Evolutionary conservation across 2,329 filamentous ascomycete genomes (phyloP), one percentile per base, ranked within the genome.

Genomic region (Aspergillus felis): DNA sequence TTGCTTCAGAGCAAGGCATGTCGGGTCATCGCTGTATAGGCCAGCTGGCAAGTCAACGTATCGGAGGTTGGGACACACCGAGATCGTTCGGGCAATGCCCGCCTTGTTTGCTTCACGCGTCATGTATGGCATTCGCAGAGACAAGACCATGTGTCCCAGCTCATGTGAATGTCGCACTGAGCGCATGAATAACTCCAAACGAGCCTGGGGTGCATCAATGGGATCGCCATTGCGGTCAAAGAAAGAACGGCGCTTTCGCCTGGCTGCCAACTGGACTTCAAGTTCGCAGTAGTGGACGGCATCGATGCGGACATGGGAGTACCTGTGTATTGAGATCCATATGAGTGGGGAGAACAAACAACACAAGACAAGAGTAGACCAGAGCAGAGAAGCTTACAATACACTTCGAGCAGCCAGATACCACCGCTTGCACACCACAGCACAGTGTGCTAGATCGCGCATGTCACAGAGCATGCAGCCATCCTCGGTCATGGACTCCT

Each of bases 381-480:
- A 51, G 41, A 28, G 22, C 44, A 12, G 38, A 28, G 35, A 9
- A 41, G 14, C 88, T 74, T 81, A 96, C 89, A 87, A 77, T 54
- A 85, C 66, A 29, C 77, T 72, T 61, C 82, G 81, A 38, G 83
- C 84, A n/a, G 80, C 75, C 27, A 74, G 68, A 64, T 81, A 81
- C 92, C 92, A 97, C 66, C 81, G 81, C 67, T 85, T 85, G 72
- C 85, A 90, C 52, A 91, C 90, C 71, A 85, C 81, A 42, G 87
- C 85, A 72, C 90, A 93, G 73, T 91, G 87, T 53, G 91, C 86
- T 56, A 97, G 83, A 74, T 97, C 92, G 64, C 92, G 87, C 79
- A 94, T 83, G 77, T 96, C 91, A 78, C 93, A 97, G 64, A 96
- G 86, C 89, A 94, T 93, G 78, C 93, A 97, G 56, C 86, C 87